Evolutionary conservation across 2,329 filamentous ascomycete genomes (phyloP), one percentile per base, ranked within the genome.

Genomic region (Rosellinia necatrix): DNA sequence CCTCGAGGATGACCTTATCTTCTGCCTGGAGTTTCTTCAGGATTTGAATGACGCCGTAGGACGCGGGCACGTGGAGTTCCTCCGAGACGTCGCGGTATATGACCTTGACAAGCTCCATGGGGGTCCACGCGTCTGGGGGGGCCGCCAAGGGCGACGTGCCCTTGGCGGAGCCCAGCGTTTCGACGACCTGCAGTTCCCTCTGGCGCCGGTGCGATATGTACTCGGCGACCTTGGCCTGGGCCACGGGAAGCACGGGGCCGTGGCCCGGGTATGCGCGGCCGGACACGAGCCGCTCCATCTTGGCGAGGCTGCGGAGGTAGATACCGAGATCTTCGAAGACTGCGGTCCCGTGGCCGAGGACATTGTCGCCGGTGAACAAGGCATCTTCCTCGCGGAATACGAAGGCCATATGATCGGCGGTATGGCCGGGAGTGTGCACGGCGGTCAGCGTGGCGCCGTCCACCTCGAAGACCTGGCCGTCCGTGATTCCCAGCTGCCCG

Each of bases 301-400:
- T 79, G 34, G 84, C 78, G 10, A 96, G 76, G 56, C 85, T 91
- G 17, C 72, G 68, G 60, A 96, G 76, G 69, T 96, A 96, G 0
- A 76, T 75, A 1, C 75, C 71, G 7, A 96, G 78, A 61, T 94
- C 84, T 70, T 96, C 90, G 64, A 96, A 96, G 0, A 94, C 90
- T 3, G 89, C 86, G 2, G 90, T 96, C 10, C 91, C 91, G 58
- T 96, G 90, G 1, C 92, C 92, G 2, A 96, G 80, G 1, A 96
- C 88, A 69, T 93, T 96, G 72, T 96, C 92, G 6, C 88, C 92
- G 0, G 91, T 96, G 71, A 96, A 94, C 76, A 96, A 85, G 35
- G 90, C 87, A 64, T 91, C 81, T 67, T 96, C 80, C 81, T 96
- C 90, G 41, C 87, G 81, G 4, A 96, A 74, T 4, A 92, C 71